A percentile compares a stretch with the other conserved stretches of the same genome.
phyloP scores from a whole-genome alignment of 2,329 filamentous ascomycete species.

The Neonectria ditissima region DNA sequence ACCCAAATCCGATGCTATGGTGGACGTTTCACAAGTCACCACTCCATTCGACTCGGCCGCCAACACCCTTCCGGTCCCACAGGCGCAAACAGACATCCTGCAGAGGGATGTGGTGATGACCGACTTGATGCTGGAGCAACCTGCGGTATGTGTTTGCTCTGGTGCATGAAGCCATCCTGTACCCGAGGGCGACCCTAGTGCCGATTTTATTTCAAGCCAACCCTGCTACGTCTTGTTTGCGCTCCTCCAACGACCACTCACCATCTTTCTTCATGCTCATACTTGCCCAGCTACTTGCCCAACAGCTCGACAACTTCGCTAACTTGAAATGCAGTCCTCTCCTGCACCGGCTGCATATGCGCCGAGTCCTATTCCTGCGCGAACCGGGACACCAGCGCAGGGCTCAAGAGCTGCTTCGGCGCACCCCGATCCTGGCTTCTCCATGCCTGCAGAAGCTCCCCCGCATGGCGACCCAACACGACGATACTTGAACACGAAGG shows the following conservation, averaged over 20 bases:
- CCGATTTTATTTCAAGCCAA: neutral
- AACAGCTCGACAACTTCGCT: slow-evolving; percentile 21
- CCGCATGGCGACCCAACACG: slow-evolving; percentile 76
- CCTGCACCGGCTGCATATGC: slow-evolving; percentile 52
- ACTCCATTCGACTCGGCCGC: slow-evolving; percentile 37
- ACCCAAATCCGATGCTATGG: slow-evolving; percentile 33
- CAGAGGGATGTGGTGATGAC: slow-evolving; percentile 58
- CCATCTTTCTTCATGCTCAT: neutral
- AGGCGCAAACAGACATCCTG: slow-evolving; percentile 39
- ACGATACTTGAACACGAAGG: slow-evolving; percentile 77
- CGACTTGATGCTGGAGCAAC: slow-evolving; percentile 56
- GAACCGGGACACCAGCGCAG: slow-evolving; percentile 63
- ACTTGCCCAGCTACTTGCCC: neutral
- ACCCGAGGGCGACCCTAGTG: neutral
- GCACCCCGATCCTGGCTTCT: slow-evolving; percentile 64
- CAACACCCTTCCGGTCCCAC: slow-evolving; percentile 34
- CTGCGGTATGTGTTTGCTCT: slow-evolving; percentile 50
- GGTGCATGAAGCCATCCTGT: neutral
- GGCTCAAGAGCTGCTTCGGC: slow-evolving; percentile 68
- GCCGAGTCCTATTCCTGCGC: slow-evolving; percentile 57
- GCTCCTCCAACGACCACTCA: neutral
- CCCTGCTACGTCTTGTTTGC: neutral
- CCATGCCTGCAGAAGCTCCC: slow-evolving; percentile 70
- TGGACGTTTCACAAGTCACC: slow-evolving; percentile 37
- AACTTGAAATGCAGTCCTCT: slow-evolving; percentile 48